Evolutionary conservation across 140 eudicot genomes (phyloP), one percentile per base, ranked within the genome.

Genomic region (Flaveria floridana): DNA sequence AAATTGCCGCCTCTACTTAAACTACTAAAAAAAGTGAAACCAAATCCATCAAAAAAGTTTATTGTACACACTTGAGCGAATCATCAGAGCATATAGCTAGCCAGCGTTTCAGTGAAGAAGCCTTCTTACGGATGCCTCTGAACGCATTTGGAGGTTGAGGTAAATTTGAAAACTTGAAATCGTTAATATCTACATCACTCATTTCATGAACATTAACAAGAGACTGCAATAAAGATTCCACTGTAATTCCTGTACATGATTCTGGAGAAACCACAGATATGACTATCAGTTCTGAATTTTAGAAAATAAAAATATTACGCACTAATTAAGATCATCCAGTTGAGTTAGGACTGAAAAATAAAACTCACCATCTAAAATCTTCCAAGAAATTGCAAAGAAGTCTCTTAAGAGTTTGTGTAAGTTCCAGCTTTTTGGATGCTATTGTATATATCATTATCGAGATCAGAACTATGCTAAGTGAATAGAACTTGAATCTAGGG

Each of bases 381-480:
- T 81, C 55, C 82, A 87, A 12, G 89, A 87, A 82, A 95, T 70
- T 26, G 77, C 70, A n/a, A 52, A 51, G 39, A 91, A 95, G 58
- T 95, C 96, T 82, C 81, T 80, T 78, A 88, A 77, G 41, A 95
- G 85, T 82, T 89, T 85, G 51, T 76, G 62, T 84, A 87, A 81
- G 75, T 70, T 88, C 99, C 99, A 95, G 75, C 46, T 77, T 48
- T 89, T 88, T 71, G 97, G 96, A 91, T 87, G 91, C 99, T 90
- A 63, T 70, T 46, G 48, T 37, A 84, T 10, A 71, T 9, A 73
- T 23, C 28, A 71, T 34, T 19, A 64, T 37, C 9, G 61, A 53
- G 9, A 58, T 66, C 15, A 74, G 77, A 68, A 46, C 1, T 30
- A 70, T 56, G 26, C 25, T 34, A 46, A 73, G 56, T 39, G 19